Base-by-base conservation (phyloP, 2,329 filamentous ascomycete genomes). In the Chrysosphaeria jannelii region DNA sequence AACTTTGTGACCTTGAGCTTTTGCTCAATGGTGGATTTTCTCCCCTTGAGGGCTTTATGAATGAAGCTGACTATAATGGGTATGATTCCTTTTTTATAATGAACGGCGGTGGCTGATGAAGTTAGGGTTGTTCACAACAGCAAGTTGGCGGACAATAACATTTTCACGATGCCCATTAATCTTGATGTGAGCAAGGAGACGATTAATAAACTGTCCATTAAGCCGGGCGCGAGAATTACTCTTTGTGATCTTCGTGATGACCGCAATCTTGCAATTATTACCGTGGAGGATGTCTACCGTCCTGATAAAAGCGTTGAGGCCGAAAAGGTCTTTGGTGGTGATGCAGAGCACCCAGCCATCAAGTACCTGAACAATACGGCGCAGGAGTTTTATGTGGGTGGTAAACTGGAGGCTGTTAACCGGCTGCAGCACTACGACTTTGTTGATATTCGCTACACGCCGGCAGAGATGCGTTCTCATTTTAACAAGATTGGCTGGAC, bases 401-500 rank as follows among this genome's bases (percentile, higher is more conserved):
- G 85, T 43, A 91, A 88, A 62, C 52, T 97, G 33, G 75, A 93
- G 43, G 85, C 85, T 30, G 67, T 97, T 43, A 81, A 81, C 59
- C 71, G 76, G 36, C 60, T 90, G 30, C 78, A 88, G 53, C 85
- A 97, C 58, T 97, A 97, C 54, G 85, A 97, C 53, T 93, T 93
- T 53, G 75, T 93, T 35, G 85, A 74, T 39, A 63, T 93, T 28
- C 67, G 85, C 54, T 93, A 81, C 51, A 88, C 85, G 8, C 85
- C 85, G 32, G 69, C 85, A 23, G 85, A 97, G 53, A 60, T 97
- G 38, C 75, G 85, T 38, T 56, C 75, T 33, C 81, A 93, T 57
- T 97, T 97, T 43, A 85, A 93, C 59, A 97, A 97, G 63, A 76
- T 97, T 37, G 85, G 85, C 50, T 97, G 85, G 85, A 68, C 72